phyloP scores from a whole-genome alignment of 208 protist genomes.

The Acanthamoeba lenticulata region DNA sequence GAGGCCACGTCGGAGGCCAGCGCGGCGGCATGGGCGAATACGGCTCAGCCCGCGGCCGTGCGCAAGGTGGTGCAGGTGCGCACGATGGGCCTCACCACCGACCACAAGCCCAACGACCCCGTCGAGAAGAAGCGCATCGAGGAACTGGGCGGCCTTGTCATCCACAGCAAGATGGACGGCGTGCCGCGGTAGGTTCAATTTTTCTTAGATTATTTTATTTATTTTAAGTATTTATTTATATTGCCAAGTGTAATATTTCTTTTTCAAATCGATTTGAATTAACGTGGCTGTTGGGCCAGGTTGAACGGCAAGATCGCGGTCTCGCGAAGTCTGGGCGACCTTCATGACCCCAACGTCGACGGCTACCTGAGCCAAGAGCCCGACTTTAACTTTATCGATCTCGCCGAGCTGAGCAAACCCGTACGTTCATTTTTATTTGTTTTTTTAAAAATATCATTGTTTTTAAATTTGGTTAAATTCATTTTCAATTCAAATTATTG shows the following conservation, averaged over 20 bases:
- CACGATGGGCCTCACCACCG: not conserved
- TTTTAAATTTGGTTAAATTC: not conserved
- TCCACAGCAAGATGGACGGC: slow-evolving; percentile 10
- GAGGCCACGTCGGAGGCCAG: too few species aligned
- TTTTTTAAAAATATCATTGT: too few species aligned
- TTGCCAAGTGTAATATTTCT: slow-evolving; percentile 73
- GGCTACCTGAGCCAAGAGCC: slow-evolving; percentile 42
- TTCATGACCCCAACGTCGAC: slow-evolving; percentile 2
- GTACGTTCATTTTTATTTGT: too few species aligned
- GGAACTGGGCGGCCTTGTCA: slow-evolving; percentile 76
- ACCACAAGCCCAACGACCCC: slow-evolving; percentile 82
- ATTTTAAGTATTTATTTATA: too few species aligned
- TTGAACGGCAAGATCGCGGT: slow-evolving; percentile 82
- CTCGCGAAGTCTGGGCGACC: slow-evolving; percentile 83
- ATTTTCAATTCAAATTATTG: not conserved
- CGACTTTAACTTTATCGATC: not conserved
- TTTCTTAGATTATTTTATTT: too few species aligned
- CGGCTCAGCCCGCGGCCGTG: too few species aligned
- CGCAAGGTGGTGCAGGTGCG: not conserved
- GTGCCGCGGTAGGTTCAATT: slow-evolving; percentile 68
- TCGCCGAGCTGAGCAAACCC: not conserved
- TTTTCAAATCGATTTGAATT: not conserved
- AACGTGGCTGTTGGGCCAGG: not conserved
- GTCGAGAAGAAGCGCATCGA: slow-evolving; percentile 82
- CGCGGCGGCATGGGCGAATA: too few species aligned